phyloP scores from a whole-genome alignment of 1,139 yeast species.

The Candida sp. region DNA sequence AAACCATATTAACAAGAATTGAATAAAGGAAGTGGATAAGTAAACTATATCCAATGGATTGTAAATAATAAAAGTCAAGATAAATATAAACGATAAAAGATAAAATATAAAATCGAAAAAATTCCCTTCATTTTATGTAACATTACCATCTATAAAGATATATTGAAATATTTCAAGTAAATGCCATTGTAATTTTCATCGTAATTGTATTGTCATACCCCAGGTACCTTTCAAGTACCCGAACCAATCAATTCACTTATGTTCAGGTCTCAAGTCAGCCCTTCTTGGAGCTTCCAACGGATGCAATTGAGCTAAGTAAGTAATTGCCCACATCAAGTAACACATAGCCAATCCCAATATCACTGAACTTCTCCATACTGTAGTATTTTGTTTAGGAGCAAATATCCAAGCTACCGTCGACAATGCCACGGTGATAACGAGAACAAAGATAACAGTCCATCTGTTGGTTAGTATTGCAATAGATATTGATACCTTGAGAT shows the following conservation, averaged over 20 bases:
- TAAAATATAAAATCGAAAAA: no score
- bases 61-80: no score
- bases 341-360: slow-evolving; percentile 83
- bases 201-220: no score
- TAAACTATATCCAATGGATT: no score
- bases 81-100: no score
- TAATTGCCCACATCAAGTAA: slow-evolving; percentile 93
- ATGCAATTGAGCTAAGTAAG: slow-evolving; percentile 75
- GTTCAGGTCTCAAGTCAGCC: slow-evolving; percentile 76
- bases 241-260: not conserved
- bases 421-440: slow-evolving; percentile 55
- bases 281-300: slow-evolving; percentile 82
- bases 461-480: slow-evolving; percentile 25
- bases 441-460: slow-evolving; percentile 69
- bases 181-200: no score
- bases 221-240: no score
- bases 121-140: no score
- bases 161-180: no score
- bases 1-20: no score
- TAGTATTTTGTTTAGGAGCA: slow-evolving; percentile 57
- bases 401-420: slow-evolving; percentile 63
- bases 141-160: no score
- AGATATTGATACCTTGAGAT: not conserved
- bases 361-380: slow-evolving; percentile 90
- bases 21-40: no score